Base-by-base conservation (phyloP, 2,329 filamentous ascomycete species). In the Penicillium capsulatum region DNA sequence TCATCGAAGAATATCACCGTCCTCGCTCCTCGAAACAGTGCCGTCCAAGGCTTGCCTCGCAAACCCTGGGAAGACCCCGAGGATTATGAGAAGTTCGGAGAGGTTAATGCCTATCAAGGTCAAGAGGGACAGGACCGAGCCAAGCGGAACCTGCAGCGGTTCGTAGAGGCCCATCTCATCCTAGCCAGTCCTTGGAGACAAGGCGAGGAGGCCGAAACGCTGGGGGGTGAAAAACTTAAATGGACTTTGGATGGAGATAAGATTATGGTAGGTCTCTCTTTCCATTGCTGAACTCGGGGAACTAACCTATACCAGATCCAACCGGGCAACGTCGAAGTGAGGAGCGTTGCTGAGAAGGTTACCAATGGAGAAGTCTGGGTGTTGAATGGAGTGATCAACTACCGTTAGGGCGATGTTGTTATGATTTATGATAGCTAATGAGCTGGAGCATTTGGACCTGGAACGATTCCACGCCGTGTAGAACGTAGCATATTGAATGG, bases 281-380 rank as follows among this genome's bases (percentile, higher is more conserved):
- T n/a, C 26, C 17, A 24, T 38, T 17, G 7, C 4, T 14, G 15
- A 14, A 15, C 8, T 27, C 13, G 20, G 3, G 19, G 13, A 4
- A 2, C 3, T n/a, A 15, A 17, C 17, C 8, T 32, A 19, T 38
- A 40, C 11, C 52, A 65, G 53, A 64, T 64, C 22, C 83, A 90
- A 71, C 92, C 91, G 1, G 84, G 84, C 4, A 76, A 80, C 48
- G 79, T 96, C 30, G 81, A 90, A 62, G 84, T 97, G 10, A 77
- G 81, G 29, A 80, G 73, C 42, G 73, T 94, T 36, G 83, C 82
- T 2, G 83, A 83, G 51, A 77, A 80, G 44, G 90, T 94, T 13
- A 77, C 80, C 3, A 98, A 97, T 61, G 92, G 92, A 3, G 86
- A 97, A 66, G 75, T 97, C 52, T 94, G 87, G 87, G 76, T 90